Conservation (phyloP, 257 asterid species). For the Jacaranda copaia region DNA sequence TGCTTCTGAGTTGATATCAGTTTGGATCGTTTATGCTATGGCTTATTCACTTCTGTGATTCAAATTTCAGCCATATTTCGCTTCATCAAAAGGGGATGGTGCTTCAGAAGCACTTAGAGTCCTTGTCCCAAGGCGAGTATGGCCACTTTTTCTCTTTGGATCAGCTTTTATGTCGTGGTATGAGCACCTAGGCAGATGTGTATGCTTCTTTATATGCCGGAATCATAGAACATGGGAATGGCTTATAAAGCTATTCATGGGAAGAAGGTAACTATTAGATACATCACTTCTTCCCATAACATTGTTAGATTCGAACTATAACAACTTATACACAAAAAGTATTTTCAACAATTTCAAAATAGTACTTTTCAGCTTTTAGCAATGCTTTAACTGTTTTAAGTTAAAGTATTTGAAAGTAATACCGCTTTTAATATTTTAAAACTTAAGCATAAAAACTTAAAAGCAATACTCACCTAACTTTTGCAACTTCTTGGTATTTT, state of each 20-base stretch:
- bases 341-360: too few species aligned
- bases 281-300: background rate
- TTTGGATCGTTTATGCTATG: background rate
- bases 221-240: slow-evolving; percentile 75
- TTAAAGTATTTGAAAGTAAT: too few species aligned
- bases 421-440: too few species aligned
- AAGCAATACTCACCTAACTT: too few species aligned
- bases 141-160: slow-evolving; percentile 79
- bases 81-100: slow-evolving; percentile 56
- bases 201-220: slow-evolving; percentile 72
- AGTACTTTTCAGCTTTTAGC: too few species aligned
- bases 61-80: slow-evolving; percentile 64
- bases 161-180: slow-evolving; percentile 95
- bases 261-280: slow-evolving; percentile 52
- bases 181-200: slow-evolving; percentile 84
- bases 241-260: slow-evolving; percentile 54
- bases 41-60: background rate
- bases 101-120: slow-evolving; percentile 49
- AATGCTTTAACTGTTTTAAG: too few species aligned
- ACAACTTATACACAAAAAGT: too few species aligned
- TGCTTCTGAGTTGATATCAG: background rate
- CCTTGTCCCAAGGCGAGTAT: slow-evolving; percentile 65
- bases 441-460: too few species aligned
- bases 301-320: too few species aligned
- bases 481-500: too few species aligned